A percentile compares a stretch with the other conserved stretches of the same genome.
Evolutionary conservation across 352 stramenopile genomes (phyloP).

Genomic region (Globisporangium radiosum): DNA sequence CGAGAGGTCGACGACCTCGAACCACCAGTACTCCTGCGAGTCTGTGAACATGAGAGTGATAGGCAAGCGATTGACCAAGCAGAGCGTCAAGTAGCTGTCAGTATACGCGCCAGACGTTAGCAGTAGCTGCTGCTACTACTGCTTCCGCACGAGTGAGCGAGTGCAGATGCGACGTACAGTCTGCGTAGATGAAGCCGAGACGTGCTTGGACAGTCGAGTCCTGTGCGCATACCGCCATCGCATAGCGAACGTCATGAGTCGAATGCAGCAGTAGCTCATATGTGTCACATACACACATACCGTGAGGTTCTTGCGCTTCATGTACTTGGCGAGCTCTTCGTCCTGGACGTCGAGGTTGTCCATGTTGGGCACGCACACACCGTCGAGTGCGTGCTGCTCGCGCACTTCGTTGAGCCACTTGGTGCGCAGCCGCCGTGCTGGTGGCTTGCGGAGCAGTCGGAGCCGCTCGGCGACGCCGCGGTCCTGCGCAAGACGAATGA

Average conservation of each 20-base stretch:
- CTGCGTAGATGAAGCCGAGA: slow-evolving; percentile 73
- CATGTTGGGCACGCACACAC: slow-evolving; percentile 47
- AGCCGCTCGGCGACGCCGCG: slow-evolving; percentile 43
- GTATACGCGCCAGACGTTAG: no score
- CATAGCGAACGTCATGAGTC: neutral
- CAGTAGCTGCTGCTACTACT: no score
- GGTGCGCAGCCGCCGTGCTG: slow-evolving; percentile 27
- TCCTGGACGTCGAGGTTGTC: slow-evolving; percentile 50
- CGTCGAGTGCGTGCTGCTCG: slow-evolving; percentile 34
- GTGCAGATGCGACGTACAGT: slow-evolving; percentile 32
- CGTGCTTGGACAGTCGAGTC: slow-evolving; percentile 61
- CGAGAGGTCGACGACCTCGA: slow-evolving; percentile 73
- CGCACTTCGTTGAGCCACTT: slow-evolving; percentile 67
- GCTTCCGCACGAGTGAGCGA: neutral
- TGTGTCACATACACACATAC: slow-evolving; percentile 15
- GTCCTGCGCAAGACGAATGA: slow-evolving; percentile 64
- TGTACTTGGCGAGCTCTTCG: slow-evolving; percentile 63
- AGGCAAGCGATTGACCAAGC: neutral
- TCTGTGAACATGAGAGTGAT: slow-evolving; percentile 20
- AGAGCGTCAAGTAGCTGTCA: neutral
- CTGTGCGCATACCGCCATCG: slow-evolving; percentile 12
- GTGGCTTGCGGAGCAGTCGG: slow-evolving; percentile 33
- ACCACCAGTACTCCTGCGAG: slow-evolving; percentile 67
- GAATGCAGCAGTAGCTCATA: neutral
- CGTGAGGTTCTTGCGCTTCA: slow-evolving; percentile 67